phyloP scores from a whole-genome alignment of 768 basidiomycete genomes.

The Macrolepiota fuliginosa region DNA sequence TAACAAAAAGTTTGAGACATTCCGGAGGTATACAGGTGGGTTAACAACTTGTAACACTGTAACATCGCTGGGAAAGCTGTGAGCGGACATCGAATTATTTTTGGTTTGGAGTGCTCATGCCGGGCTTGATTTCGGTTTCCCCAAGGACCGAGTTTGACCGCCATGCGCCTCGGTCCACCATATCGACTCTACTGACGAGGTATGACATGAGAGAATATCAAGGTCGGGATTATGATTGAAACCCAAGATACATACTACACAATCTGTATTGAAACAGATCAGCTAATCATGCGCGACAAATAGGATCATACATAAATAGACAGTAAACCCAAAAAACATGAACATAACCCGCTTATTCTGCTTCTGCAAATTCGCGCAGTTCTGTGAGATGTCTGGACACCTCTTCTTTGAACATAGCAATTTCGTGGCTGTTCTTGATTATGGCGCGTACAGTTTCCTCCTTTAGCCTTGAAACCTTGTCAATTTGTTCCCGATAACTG shows the following conservation, averaged over 20 bases:
- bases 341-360: slow-evolving; percentile 19
- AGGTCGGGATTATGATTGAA: not conserved
- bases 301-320: not conserved
- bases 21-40: not conserved
- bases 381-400: slow-evolving; percentile 69
- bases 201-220: not conserved
- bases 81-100: not conserved
- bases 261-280: not conserved
- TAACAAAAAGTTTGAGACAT: not conserved
- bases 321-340: not conserved
- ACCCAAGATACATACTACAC: not conserved
- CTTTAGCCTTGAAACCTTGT: slow-evolving; percentile 68
- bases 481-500: slow-evolving; percentile 79
- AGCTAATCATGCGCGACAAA: not conserved
- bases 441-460: slow-evolving; percentile 82
- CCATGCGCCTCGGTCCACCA: not conserved
- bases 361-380: slow-evolving; percentile 63
- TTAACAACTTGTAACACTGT: not conserved
- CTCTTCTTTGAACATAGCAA: slow-evolving; percentile 77
- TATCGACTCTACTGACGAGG: not conserved
- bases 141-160: not conserved
- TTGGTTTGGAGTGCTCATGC: not conserved
- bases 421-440: slow-evolving; percentile 82
- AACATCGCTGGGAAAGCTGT: not conserved
- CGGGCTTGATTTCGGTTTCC: not conserved